Conservation (phyloP, 2,329 filamentous ascomycete genomes). For the Decorospora gaudefroyi region DNA sequence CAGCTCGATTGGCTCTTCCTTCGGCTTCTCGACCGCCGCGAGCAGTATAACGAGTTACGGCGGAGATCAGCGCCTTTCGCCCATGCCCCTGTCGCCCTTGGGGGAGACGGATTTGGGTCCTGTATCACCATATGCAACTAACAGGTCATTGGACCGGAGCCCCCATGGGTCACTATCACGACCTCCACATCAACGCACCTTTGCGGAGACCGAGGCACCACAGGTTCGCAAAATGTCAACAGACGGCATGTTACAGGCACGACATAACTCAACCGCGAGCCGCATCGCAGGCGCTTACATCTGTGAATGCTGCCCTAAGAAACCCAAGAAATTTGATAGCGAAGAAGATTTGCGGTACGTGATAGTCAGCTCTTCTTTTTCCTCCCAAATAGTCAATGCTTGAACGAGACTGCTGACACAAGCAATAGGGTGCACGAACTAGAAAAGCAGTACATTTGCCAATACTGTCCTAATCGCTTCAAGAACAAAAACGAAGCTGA, state of each 20-base stretch:
- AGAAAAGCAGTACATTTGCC: conserved; percentile 95
- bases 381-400: conserved; percentile 30
- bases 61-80: conserved; percentile 65
- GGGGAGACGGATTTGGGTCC: conserved; percentile 60
- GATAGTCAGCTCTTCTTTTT: conserved; percentile 20
- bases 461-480: conserved; percentile 91
- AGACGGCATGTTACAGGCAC: conserved; percentile 52
- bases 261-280: conserved; percentile 54
- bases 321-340: conserved; percentile 92
- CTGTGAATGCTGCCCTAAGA: conserved; percentile 96
- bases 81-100: conserved; percentile 62
- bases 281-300: conserved; percentile 66
- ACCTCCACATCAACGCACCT: conserved; percentile 49
- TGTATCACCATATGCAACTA: conserved; percentile 60
- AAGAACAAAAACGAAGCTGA: conserved; percentile 99
- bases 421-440: conserved; percentile 75
- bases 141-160: conserved; percentile 51
- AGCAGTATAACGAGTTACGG: conserved; percentile 69
- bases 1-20: conserved; percentile 66
- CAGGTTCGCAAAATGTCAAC: conserved; percentile 55
- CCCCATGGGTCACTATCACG: conserved; percentile 48
- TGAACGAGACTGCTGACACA: conserved; percentile 26
- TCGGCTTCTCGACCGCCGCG: conserved; percentile 60
- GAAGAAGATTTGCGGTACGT: conserved; percentile 81
- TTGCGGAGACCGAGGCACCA: conserved; percentile 49